These are phyloP conservation scores for Nothophoma quercina DNA, from an alignment of 2,329 filamentous ascomycete species.

Conservation along the genomic window DNA sequence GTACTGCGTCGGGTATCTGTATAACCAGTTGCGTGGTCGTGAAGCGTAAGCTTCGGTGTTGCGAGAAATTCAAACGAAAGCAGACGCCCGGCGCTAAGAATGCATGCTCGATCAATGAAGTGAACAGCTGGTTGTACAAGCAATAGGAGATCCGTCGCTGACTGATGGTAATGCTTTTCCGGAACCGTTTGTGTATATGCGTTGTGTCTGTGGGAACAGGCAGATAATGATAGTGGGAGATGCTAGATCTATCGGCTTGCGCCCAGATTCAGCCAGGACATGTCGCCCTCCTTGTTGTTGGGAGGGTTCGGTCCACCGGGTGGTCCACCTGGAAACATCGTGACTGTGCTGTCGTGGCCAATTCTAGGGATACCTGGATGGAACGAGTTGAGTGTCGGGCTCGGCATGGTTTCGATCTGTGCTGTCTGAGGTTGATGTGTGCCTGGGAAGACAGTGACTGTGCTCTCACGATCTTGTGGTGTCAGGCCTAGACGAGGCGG, in stretches of 20 bases:
- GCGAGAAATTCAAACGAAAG: constrained; percentile 23
- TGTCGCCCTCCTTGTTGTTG: constrained; percentile 48
- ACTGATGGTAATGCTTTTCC: constrained; percentile 30
- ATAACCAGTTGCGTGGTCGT: constrained; percentile 37
- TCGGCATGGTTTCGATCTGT: constrained; percentile 26
- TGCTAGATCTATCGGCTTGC: constrained; percentile 38
- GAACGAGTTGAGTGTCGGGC: constrained; percentile 63
- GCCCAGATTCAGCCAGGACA: constrained; percentile 82
- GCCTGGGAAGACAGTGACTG: constrained; percentile 42
- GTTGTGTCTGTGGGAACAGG: constrained; percentile 11
- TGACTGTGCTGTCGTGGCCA: constrained; percentile 66
- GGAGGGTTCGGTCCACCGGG: constrained; percentile 26
- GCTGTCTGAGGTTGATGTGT: constrained; percentile 22
- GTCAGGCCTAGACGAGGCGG: constrained; percentile 37
- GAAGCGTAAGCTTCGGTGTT: constrained; percentile 31
- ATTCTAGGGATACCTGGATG: constrained; percentile 48
- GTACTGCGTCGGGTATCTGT: constrained; percentile 47
- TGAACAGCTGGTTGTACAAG: constrained; percentile 25
- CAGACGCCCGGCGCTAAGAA: constrained; percentile 40
- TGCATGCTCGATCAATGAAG: constrained; percentile 35
- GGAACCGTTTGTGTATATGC: constrained; percentile 19
- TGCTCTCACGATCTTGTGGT: constrained; percentile 61
- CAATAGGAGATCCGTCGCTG: constrained; percentile 31
- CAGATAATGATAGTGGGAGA: constrained; percentile 9
- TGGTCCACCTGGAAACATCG: constrained; percentile 53